phyloP scores from a whole-genome alignment of 345 rosid species.

The Dipteronia sinensis region DNA sequence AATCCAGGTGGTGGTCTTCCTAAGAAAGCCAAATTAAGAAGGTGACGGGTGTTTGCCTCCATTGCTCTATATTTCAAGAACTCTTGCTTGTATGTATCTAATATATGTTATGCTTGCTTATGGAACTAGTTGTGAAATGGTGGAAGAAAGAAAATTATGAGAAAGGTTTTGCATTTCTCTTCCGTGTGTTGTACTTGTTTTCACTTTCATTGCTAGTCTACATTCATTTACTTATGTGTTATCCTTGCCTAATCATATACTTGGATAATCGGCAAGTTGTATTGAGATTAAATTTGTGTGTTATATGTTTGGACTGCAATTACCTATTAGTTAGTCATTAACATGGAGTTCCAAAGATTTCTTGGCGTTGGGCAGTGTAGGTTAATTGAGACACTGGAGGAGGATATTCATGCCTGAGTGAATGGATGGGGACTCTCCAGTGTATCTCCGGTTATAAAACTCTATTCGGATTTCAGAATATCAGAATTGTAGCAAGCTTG shows the following conservation, averaged over 20 bases:
- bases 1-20: slow-evolving; percentile 29
- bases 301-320: not conserved
- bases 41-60: slow-evolving; percentile 18
- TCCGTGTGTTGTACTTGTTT: not conserved
- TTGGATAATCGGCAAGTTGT: not conserved
- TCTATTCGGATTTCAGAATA: not conserved
- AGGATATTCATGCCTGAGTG: not conserved
- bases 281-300: not conserved
- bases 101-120: not conserved
- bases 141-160: not conserved
- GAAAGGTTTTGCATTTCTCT: not conserved
- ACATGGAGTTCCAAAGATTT: not conserved
- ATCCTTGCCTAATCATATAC: not conserved
- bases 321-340: not conserved
- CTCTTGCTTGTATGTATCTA: not conserved
- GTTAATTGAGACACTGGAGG: not conserved
- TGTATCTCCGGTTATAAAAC: not conserved
- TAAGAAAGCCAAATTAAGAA: slow-evolving; percentile 43
- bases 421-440: not conserved
- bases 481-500: not conserved
- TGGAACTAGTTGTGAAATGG: not conserved
- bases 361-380: not conserved
- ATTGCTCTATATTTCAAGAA: not conserved
- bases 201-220: not conserved
- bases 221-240: not conserved